Conservation (phyloP, 164 flowering plant genomes). For the Vitis amurensis region DNA sequence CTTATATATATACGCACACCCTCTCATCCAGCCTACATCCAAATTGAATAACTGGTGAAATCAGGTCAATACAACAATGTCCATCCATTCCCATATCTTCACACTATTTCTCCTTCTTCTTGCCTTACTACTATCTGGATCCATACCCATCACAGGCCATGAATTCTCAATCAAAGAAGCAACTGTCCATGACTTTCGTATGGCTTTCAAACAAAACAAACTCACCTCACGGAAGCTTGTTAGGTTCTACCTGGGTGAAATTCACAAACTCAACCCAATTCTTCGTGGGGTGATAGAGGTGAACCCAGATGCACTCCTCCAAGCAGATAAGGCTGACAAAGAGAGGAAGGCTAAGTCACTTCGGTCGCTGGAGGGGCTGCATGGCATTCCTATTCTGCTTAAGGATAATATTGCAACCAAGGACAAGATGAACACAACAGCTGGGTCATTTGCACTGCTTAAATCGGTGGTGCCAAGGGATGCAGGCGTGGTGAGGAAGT, state of each 20-base stretch:
- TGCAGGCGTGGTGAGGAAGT: conserved; percentile 32
- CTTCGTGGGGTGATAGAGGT: conserved; percentile 36
- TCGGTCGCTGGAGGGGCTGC: conserved; percentile 9
- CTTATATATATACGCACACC: too few relatives aligned
- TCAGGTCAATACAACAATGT: too few relatives aligned
- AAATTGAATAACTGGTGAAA: too few relatives aligned
- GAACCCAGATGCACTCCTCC: conserved; percentile 39
- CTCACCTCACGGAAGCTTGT: conserved; percentile 34
- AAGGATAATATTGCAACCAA: conserved; percentile 35
- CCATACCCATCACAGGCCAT: too few relatives aligned
- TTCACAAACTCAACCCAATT: conserved; percentile 31
- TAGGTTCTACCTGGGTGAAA: conserved; percentile 37
- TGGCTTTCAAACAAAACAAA: conserved; percentile 20
- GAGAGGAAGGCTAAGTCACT: conserved; percentile 14
- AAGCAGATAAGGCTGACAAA: conserved; percentile 33
- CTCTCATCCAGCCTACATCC: too few relatives aligned
- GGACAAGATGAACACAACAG: conserved; percentile 39
- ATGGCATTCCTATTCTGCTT: conserved; percentile 32
- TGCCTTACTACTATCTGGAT: too few relatives aligned
- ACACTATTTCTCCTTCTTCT: not conserved
- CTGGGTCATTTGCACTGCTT: conserved; percentile 32
- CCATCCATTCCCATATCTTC: too few relatives aligned
- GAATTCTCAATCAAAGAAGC: conserved; percentile 24
- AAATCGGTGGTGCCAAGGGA: conserved; percentile 34
- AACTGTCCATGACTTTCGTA: conserved; percentile 16